These are phyloP conservation scores for Pisolithus tinctorius DNA, from an alignment of 768 basidiomycete genomes.

Conservation along the genomic window DNA sequence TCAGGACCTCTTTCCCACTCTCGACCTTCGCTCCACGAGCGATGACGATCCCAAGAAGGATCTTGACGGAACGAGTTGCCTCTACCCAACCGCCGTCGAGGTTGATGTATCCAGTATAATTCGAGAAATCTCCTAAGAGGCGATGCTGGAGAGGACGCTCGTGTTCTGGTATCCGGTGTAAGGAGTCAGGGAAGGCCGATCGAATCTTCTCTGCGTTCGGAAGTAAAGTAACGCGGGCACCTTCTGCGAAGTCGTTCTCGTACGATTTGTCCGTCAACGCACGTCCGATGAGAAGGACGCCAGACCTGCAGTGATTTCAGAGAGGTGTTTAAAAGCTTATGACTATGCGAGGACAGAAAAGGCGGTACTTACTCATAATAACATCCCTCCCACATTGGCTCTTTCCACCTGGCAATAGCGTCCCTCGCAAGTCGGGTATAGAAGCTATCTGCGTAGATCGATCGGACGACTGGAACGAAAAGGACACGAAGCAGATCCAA, in stretches of 20 bases:
- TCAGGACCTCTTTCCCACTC: constrained; percentile 49
- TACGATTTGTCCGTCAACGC: constrained; percentile 50
- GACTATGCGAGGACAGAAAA: neutral
- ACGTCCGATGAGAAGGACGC: constrained; percentile 46
- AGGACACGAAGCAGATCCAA: neutral
- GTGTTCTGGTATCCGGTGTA: constrained; percentile 8
- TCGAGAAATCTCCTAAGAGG: constrained; percentile 8
- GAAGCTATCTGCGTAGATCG: constrained; percentile 62
- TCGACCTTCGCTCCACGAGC: constrained; percentile 55
- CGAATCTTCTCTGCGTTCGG: constrained; percentile 35
- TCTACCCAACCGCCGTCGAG: constrained; percentile 80
- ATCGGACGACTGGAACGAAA: constrained; percentile 54
- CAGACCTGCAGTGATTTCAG: constrained; percentile 41
- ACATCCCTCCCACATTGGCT: constrained; percentile 58
- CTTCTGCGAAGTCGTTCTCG: constrained; percentile 52
- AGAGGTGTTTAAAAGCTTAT: neutral
- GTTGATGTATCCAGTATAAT: constrained; percentile 58
- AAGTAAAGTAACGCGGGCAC: constrained; percentile 40
- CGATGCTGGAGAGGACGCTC: constrained; percentile 13
- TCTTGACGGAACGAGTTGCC: constrained; percentile 57
- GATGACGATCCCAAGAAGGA: constrained; percentile 50
- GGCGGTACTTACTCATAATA: constrained; percentile 75
- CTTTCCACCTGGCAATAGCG: constrained; percentile 72
- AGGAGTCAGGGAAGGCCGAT: constrained; percentile 38
- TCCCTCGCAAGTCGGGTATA: constrained; percentile 69